phyloP scores from a whole-genome alignment of 805 yeast species.

The Yarrowia bubula region DNA sequence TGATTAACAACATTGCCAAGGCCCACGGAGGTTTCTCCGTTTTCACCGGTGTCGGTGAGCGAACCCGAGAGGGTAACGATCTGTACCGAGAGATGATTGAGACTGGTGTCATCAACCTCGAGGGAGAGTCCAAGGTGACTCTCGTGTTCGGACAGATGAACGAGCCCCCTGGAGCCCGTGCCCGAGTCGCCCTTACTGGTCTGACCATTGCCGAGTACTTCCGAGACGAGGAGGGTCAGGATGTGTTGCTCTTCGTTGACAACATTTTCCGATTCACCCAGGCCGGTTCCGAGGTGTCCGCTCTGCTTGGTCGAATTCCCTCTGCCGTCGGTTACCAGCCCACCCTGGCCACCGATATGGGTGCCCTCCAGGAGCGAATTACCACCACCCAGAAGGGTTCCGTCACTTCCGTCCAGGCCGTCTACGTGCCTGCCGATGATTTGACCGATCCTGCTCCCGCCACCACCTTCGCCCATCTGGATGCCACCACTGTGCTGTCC shows the following conservation, averaged over 20 bases:
- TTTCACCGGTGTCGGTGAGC: constrained; percentile 99
- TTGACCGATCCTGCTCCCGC: constrained; percentile 99
- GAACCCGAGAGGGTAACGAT: constrained; percentile 99
- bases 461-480: constrained; percentile 99
- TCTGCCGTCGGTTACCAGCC: constrained; percentile 99
- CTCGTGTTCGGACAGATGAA: constrained; percentile 99
- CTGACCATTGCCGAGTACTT: constrained; percentile 99
- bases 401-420: constrained; percentile 99
- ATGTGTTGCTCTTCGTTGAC: constrained; percentile 98
- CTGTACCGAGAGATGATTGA: constrained; percentile 99
- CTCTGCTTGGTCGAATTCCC: constrained; percentile 99
- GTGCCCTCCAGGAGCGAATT: constrained; percentile 99
- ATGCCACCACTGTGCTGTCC: constrained; percentile 99
- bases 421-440: constrained; percentile 99
- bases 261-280: constrained; percentile 99
- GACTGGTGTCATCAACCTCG: constrained; percentile 99
- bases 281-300: constrained; percentile 99
- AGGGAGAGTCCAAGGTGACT: constrained; percentile 99
- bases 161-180: constrained; percentile 99
- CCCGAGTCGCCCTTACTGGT: constrained; percentile 99
- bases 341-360: constrained; percentile 99
- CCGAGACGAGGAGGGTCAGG: constrained; percentile 99
- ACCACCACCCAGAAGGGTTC: constrained; percentile 99
- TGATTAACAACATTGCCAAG: constrained; percentile 99
- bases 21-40: constrained; percentile 99